phyloP scores from a whole-genome alignment of 2,329 filamentous ascomycete genomes.

The Neopestalotiopsis sp. region DNA sequence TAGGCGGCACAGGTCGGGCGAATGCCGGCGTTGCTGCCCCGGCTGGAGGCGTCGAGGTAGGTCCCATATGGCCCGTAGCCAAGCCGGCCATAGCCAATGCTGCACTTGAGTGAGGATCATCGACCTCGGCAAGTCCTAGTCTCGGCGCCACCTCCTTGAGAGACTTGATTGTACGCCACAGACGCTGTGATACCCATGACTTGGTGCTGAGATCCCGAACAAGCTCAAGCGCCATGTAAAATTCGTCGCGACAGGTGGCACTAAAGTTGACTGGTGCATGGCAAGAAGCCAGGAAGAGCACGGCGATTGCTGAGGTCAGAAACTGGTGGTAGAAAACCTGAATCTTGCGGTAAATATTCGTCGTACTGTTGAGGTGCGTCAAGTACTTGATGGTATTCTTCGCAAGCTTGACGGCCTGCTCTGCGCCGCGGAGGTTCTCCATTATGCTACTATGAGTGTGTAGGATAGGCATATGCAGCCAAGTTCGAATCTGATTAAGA shows the following conservation, averaged over 20 bases:
- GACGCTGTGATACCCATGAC: slow-evolving; percentile 72
- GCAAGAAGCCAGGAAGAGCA: slow-evolving; percentile 77
- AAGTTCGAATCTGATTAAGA: slow-evolving; percentile 88
- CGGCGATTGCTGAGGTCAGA: slow-evolving; percentile 74
- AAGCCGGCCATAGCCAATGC: slow-evolving; percentile 63
- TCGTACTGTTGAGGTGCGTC: slow-evolving; percentile 72
- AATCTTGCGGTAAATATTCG: slow-evolving; percentile 72
- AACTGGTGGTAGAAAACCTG: slow-evolving; percentile 86
- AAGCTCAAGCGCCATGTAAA: slow-evolving; percentile 78
- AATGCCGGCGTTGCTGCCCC: slow-evolving; percentile 1
- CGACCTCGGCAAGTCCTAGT: slow-evolving; percentile 66
- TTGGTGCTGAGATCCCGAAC: slow-evolving; percentile 75
- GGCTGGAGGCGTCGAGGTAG: slow-evolving; percentile 21
- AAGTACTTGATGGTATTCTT: slow-evolving; percentile 79
- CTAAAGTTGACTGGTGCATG: slow-evolving; percentile 78
- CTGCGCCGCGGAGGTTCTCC: slow-evolving; percentile 74
- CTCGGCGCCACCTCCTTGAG: slow-evolving; percentile 75
- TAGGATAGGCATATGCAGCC: slow-evolving; percentile 86
- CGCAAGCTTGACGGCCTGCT: slow-evolving; percentile 75
- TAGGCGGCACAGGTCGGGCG: slow-evolving; percentile 20
- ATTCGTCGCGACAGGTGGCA: slow-evolving; percentile 72
- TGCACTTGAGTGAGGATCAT: slow-evolving; percentile 56
- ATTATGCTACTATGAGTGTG: slow-evolving; percentile 85
- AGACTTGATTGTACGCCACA: slow-evolving; percentile 75
- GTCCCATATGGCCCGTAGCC: slow-evolving; percentile 44